Evolutionary conservation across 2,329 filamentous ascomycete species (phyloP).

Genomic region (Colletotrichum phormii): DNA sequence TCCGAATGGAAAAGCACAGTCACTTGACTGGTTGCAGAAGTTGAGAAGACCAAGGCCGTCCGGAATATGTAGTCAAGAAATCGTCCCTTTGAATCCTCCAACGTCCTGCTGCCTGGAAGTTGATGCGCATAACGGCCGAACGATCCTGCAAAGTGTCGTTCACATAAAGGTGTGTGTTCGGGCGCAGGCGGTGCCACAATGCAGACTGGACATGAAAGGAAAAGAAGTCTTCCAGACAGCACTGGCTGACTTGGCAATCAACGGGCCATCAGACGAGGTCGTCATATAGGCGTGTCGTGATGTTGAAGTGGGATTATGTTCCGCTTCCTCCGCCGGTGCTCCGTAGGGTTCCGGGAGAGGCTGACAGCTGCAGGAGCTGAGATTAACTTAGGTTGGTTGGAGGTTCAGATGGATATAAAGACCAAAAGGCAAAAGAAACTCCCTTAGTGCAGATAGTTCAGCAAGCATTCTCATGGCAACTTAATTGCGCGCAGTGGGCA

Average conservation of each 20-base stretch:
- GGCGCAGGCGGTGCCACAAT: background rate
- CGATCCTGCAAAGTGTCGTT: constrained; percentile 6
- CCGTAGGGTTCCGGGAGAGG: constrained; percentile 10
- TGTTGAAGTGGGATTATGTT: background rate
- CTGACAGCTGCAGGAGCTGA: constrained; percentile 29
- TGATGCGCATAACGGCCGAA: constrained; percentile 9
- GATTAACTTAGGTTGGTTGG: background rate
- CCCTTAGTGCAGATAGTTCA: background rate
- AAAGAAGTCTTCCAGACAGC: background rate
- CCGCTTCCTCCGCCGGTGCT: background rate
- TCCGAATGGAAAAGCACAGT: constrained; percentile 5
- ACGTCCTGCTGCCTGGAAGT: constrained; percentile 4
- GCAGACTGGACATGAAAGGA: background rate
- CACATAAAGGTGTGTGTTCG: background rate
- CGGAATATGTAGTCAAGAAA: background rate
- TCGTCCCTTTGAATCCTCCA: background rate
- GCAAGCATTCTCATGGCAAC: constrained; percentile 18
- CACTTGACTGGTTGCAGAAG: background rate
- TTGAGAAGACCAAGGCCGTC: background rate
- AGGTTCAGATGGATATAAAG: constrained; percentile 28
- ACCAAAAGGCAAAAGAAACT: constrained; percentile 26
- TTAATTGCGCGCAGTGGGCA: constrained; percentile 19
- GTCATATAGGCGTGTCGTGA: background rate
- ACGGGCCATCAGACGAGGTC: background rate
- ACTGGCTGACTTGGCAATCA: background rate